Evolutionary conservation across 768 basidiomycete species (phyloP).

Genomic region (Termitomyces eurrhizus): DNA sequence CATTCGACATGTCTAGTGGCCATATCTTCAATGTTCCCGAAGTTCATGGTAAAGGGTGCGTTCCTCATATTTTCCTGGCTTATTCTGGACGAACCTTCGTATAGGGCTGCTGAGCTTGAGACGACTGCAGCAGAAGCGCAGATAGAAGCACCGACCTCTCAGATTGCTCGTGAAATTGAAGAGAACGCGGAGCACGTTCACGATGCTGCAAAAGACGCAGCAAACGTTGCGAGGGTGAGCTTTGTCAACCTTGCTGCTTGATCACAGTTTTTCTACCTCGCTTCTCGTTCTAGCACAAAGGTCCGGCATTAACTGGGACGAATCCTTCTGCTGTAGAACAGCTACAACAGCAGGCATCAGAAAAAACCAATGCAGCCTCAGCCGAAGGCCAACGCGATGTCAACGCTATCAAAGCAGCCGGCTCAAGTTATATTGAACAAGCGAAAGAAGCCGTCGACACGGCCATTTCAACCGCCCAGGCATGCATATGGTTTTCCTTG

Average conservation of each 20-base stretch:
- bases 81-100: not conserved
- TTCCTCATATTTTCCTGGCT: not conserved
- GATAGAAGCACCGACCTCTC: constrained; percentile 39
- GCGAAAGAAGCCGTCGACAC: constrained; percentile 44
- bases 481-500: constrained; percentile 13
- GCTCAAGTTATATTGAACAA: constrained; percentile 49
- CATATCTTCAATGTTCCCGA: constrained; percentile 38
- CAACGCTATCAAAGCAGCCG: constrained; percentile 39
- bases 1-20: constrained; percentile 20
- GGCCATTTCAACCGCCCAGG: constrained; percentile 44
- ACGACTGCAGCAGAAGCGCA: constrained; percentile 56
- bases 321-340: constrained; percentile 30
- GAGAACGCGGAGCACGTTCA: constrained; percentile 41
- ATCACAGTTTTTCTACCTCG: not conserved
- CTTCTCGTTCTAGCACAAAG: constrained; percentile 24
- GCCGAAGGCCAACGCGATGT: constrained; percentile 52
- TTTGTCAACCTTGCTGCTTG: not conserved
- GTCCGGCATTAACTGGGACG: constrained; percentile 24
- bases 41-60: constrained; percentile 29
- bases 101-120: constrained; percentile 34
- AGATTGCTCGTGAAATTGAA: constrained; percentile 40
- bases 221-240: constrained; percentile 48
- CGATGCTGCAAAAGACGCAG: constrained; percentile 47
- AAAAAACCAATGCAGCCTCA: constrained; percentile 50
- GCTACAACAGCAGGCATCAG: constrained; percentile 29